A percentile compares a stretch with the other conserved stretches of the same genome.
These are phyloP conservation scores for Candida yuanshanica DNA, from an alignment of 805 yeast species.

Conservation along the genomic window DNA sequence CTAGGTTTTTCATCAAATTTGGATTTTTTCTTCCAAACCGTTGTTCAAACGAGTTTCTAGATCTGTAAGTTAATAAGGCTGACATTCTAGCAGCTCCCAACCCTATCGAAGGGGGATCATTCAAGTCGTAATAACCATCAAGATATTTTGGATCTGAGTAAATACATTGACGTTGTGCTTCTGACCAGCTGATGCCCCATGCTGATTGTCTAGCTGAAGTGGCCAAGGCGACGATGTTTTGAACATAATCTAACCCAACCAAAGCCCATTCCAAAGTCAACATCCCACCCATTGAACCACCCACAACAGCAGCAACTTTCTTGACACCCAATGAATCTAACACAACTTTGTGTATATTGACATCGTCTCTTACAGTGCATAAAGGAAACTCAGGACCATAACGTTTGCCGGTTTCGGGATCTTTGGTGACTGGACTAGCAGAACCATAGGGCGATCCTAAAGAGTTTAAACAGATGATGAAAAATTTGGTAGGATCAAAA, in stretches of 20 bases:
- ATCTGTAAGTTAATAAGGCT: constrained; percentile 87
- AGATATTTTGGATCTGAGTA: constrained; percentile 91
- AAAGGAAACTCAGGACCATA: constrained; percentile 96
- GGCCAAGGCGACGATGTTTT: constrained; percentile 74
- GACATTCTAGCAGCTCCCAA: constrained; percentile 97
- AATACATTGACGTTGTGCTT: constrained; percentile 93
- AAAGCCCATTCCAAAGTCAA: constrained; percentile 83
- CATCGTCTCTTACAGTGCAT: constrained; percentile 91
- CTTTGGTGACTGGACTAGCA: constrained; percentile 83
- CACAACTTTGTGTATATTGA: constrained; percentile 67
- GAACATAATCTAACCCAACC: constrained; percentile 62
- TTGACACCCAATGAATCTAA: constrained; percentile 77
- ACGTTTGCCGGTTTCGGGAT: constrained; percentile 64
- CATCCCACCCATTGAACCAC: constrained; percentile 99
- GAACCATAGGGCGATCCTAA: constrained; percentile 96
- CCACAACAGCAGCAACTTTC: constrained; percentile 77
- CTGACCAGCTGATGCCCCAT: constrained; percentile 99
- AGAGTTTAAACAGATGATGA: constrained; percentile 85
- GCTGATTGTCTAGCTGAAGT: constrained; percentile 94
- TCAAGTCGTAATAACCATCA: constrained; percentile 78
- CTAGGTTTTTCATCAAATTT: constrained; percentile 24
- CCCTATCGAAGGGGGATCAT: constrained; percentile 82
- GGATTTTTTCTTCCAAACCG: constrained; percentile 86
- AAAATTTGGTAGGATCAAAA: constrained; percentile 84
- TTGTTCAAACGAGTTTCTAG: constrained; percentile 85